A percentile compares a stretch with the other conserved stretches of the same genome.
Evolutionary conservation across 2,329 filamentous ascomycete genomes (phyloP).

Genomic region (Thelonectria discophora): DNA sequence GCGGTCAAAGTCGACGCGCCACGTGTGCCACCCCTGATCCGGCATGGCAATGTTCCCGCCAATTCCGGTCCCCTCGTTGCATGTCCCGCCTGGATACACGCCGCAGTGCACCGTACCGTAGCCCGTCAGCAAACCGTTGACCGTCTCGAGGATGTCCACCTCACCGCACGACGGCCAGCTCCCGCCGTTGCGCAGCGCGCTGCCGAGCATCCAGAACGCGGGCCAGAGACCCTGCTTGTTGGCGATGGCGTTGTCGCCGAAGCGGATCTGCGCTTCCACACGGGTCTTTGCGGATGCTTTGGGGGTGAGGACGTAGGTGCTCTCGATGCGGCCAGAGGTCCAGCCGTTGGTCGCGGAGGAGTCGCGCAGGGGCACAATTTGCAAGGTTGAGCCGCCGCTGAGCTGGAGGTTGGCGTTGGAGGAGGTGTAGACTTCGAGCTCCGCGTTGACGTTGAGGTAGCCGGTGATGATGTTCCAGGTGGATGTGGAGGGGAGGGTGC

Average conservation of each 20-base stretch:
- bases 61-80: slow-evolving; percentile 57
- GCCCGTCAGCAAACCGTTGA: slow-evolving; percentile 19
- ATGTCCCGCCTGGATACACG: slow-evolving; percentile 51
- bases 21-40: slow-evolving; percentile 55
- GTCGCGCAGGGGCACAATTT: slow-evolving; percentile 57
- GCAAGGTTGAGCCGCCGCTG: slow-evolving; percentile 57
- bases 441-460: slow-evolving; percentile 56
- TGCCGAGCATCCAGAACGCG: slow-evolving; percentile 40
- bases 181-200: slow-evolving; percentile 32
- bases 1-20: slow-evolving; percentile 58
- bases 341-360: slow-evolving; percentile 46
- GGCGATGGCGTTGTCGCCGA: slow-evolving; percentile 43
- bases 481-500: slow-evolving; percentile 46
- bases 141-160: slow-evolving; percentile 34
- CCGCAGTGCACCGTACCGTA: slow-evolving; percentile 35
- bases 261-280: slow-evolving; percentile 48
- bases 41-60: slow-evolving; percentile 47
- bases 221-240: slow-evolving; percentile 55
- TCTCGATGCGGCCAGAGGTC: slow-evolving; percentile 62
- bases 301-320: slow-evolving; percentile 56
- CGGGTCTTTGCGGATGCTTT: slow-evolving; percentile 49
- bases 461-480: slow-evolving; percentile 56
- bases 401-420: slow-evolving; percentile 57
- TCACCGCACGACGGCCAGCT: slow-evolving; percentile 38
- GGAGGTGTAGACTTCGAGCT: slow-evolving; percentile 57